Evolutionary conservation across 495 filamentous ascomycete species (phyloP), one percentile per base, ranked within the genome.

Genomic region (Xylaria longipes): DNA sequence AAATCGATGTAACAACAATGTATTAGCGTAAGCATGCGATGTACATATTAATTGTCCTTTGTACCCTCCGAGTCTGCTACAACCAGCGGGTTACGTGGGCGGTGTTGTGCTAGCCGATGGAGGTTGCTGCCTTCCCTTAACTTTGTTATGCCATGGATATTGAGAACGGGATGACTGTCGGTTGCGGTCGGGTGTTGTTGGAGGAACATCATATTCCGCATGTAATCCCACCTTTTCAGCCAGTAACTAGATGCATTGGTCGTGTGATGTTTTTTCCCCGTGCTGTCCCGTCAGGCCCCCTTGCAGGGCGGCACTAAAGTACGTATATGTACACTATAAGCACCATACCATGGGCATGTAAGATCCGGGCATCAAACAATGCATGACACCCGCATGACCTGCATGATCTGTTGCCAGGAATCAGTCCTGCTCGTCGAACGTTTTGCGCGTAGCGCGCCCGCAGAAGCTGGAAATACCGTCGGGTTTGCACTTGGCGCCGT

Each of bases 1-100:
- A 52, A 22, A 48, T 62, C 6, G 31, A 52, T 70, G 68, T 70
- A 70, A 70, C 29, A 70, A 52, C 35, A 63, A 22, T 14, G 4
- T 43, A 17, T 54, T 39, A 29, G 27, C 27, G 6, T 65, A 65
- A 65, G 57, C 35, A 61, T 61, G 33, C 37, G 33, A 62, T 62
- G 41, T 43, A 43, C 33, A n/a, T 63, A 65, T 22, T 37, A 48
- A 15, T 9, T 15, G 5, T 31, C 62, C 31, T 6, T 27, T 43
- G 29, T 43, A 39, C 60, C 37, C 60, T 43, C n/a, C n/a, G n/a
- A n/a, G n/a, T n/a, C n/a, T n/a, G n/a, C n/a, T n/a, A n/a, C n/a
- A n/a, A n/a, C n/a, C n/a, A n/a, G n/a, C n/a, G n/a, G n/a, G n/a
- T n/a, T 12, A 11, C 15, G 50, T 54, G 50, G 17, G 15, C 0